A percentile compares a stretch with the other conserved stretches of the same genome.
Conservation (phyloP, 176 grass and related monocot genomes). For the Bolboschoenus planiculmis region DNA sequence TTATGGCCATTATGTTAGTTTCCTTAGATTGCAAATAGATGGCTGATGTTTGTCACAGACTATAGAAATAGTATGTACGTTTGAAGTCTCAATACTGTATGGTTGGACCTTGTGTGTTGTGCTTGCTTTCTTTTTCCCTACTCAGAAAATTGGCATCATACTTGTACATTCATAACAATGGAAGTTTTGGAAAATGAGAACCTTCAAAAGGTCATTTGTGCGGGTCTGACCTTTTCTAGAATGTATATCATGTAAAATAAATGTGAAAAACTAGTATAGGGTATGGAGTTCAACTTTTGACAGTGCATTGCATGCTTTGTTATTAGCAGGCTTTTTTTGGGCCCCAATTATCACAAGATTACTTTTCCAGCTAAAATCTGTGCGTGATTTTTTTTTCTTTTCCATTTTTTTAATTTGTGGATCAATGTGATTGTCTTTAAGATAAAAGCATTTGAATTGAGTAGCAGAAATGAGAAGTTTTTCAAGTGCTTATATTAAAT, state of each 20-base stretch:
- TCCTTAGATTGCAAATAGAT: not conserved
- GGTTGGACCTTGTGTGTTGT: not conserved
- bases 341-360: slow-evolving; percentile 70
- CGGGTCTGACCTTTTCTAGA: not conserved
- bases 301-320: slow-evolving; percentile 46
- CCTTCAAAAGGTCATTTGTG: not conserved
- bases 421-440: not conserved
- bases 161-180: not conserved
- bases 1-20: not conserved
- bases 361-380: slow-evolving; percentile 93
- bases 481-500: slow-evolving; percentile 26
- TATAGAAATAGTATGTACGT: not conserved
- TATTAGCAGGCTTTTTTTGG: slow-evolving; percentile 76
- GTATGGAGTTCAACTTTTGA: slow-evolving; percentile 62
- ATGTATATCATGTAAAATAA: slow-evolving; percentile 17
- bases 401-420: slow-evolving; percentile 1
- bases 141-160: not conserved
- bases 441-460: not conserved
- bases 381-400: slow-evolving; percentile 49
- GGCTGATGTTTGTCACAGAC: not conserved
- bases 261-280: slow-evolving; percentile 25
- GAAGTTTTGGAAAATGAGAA: not conserved
- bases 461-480: not conserved
- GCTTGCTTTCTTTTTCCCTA: not conserved
- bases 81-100: not conserved